Evolutionary conservation across 768 basidiomycete species (phyloP).

Genomic region (Steccherinum ochraceum): DNA sequence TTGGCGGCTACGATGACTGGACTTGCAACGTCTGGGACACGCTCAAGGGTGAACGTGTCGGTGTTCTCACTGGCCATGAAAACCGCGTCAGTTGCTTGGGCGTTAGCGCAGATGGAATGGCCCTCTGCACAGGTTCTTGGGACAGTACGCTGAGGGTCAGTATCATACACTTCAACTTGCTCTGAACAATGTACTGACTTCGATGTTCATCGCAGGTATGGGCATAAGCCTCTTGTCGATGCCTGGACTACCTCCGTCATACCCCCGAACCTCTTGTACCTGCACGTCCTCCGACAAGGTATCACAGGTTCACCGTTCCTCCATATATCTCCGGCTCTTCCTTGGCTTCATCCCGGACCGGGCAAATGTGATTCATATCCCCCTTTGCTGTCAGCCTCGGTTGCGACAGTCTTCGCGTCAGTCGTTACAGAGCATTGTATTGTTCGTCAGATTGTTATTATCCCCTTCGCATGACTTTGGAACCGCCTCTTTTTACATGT

Average conservation of each 20-base stretch:
- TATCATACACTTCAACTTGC: slow-evolving; percentile 9
- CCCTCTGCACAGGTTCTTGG: slow-evolving; percentile 97
- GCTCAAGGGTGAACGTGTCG: slow-evolving; percentile 95
- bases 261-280: neutral
- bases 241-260: no score
- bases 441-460: slow-evolving; percentile 22
- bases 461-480: slow-evolving; percentile 9
- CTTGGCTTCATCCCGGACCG: neutral
- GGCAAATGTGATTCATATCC: slow-evolving; percentile 35
- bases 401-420: slow-evolving; percentile 46
- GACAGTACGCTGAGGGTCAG: slow-evolving; percentile 92
- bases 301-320: neutral
- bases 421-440: slow-evolving; percentile 49
- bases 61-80: slow-evolving; percentile 96
- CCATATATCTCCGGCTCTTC: neutral
- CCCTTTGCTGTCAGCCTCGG: slow-evolving; percentile 43
- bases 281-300: neutral
- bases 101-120: slow-evolving; percentile 95
- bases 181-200: neutral
- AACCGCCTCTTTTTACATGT: neutral
- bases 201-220: slow-evolving; percentile 51
- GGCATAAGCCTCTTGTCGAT: slow-evolving; percentile 53
- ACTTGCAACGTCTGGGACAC: slow-evolving; percentile 99
- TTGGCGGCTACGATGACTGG: slow-evolving; percentile 99
- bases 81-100: slow-evolving; percentile 97